A percentile compares a stretch with the other conserved stretches of the same genome.
These are phyloP conservation scores for Gaeumannomyces tritici DNA, from an alignment of 2,329 filamentous ascomycete genomes.

Conservation along the genomic window DNA sequence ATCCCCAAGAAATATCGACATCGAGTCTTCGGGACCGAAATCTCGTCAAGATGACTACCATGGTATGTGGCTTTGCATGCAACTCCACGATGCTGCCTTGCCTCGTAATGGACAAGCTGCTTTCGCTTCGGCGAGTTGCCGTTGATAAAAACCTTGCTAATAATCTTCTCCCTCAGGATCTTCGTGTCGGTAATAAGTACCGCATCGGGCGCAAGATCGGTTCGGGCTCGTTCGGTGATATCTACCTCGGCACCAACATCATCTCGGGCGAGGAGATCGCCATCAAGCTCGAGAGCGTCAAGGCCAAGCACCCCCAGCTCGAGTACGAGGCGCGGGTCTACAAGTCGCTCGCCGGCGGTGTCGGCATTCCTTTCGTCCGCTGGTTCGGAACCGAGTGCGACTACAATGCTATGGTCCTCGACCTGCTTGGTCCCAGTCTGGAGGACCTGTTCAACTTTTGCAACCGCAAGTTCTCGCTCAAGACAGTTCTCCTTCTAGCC, in stretches of 20 bases:
- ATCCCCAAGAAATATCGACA: background rate
- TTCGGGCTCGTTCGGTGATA: conserved; percentile 94
- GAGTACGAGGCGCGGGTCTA: conserved; percentile 97
- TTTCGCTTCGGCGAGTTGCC: no score
- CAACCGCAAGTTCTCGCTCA: conserved; percentile 98
- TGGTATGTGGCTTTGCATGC: conserved; percentile 27
- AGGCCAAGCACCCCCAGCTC: conserved; percentile 97
- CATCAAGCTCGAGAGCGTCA: conserved; percentile 99
- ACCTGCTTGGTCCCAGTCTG: conserved; percentile 87
- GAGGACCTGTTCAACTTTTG: conserved; percentile 99
- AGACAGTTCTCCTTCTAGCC: conserved; percentile 92
- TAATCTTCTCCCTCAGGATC: conserved; percentile 53
- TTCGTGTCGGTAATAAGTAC: conserved; percentile 99
- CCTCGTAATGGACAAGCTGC: background rate
- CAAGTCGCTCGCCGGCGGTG: conserved; percentile 83
- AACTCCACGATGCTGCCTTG: background rate
- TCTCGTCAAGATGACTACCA: conserved; percentile 37
- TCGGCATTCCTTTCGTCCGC: conserved; percentile 96
- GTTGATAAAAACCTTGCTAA: conserved; percentile 5
- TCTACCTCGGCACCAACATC: conserved; percentile 98
- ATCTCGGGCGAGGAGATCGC: conserved; percentile 99
- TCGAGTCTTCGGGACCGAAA: background rate
- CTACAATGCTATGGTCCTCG: conserved; percentile 99
- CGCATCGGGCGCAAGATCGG: conserved; percentile 99
- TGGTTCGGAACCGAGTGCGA: conserved; percentile 99